Base-by-base conservation (phyloP, 2,329 filamentous ascomycete genomes). In the Botrytis squamosa region DNA sequence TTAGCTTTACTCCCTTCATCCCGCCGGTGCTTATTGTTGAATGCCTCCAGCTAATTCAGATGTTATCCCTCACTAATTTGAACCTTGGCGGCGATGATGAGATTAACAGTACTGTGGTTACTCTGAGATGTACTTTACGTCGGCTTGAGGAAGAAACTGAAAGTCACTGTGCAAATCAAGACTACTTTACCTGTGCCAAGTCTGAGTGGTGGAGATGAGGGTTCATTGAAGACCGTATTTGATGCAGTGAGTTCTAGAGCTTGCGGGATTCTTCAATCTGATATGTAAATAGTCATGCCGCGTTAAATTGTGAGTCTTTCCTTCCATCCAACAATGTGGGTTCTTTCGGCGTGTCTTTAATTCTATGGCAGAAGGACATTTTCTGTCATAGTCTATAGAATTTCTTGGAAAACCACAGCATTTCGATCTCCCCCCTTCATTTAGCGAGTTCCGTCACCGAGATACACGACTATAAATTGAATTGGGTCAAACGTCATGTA, bases 71-170 rank as follows among this genome's bases (percentile, higher is more conserved):
- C 3, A 38, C 57, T 38, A 7, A 4, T 9, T 36, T 14, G 8
- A 60, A 25, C 2, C 12, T n/a, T 20, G 12, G 12, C n/a, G 36
- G 5, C 10, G 22, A 25, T 62, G 36, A 40, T 14, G 25, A 38
- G 10, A 33, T 38, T 9, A 25, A 3, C 22, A 33, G 40, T 25
- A 6, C 22, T 14, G 22, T n/a, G 25, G 36, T 25, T 40, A 6
- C 59, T 25, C 3, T 6, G 10, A 22, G 10, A 3, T 60, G 20
- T 38, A 1, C 10, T 0, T 0, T 3, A 40, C 36, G 5, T 14
- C 36, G 36, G 12, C 5, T 25, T 12, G 59, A 16, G 4, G 6
- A 25, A 25, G 3, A 14, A 7, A n/a, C 8, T 38, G 36, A 25
- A 10, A 18, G 12, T 40, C 3, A 5, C 12, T 62, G 12, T 14